Evolutionary conservation across 371 early-diverging fungal species (phyloP).

Genomic region (Zychaea mexicana): DNA sequence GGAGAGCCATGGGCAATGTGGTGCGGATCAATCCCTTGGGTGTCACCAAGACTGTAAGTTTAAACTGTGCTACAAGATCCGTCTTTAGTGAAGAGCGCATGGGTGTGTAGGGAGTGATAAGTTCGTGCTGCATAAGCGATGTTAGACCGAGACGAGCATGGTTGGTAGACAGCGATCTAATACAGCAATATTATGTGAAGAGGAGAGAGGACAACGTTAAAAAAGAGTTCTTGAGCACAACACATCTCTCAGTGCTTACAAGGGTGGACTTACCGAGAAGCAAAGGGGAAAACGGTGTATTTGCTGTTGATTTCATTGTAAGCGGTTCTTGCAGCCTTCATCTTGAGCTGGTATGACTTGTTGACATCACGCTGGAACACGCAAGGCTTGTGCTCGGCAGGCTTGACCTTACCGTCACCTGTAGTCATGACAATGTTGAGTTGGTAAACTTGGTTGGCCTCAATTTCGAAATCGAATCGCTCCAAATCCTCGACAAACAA

Average conservation of each 20-base stretch:
- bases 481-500: constrained; percentile 63
- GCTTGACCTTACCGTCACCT: constrained; percentile 76
- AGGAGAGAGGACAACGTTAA: not conserved
- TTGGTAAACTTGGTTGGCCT: constrained; percentile 82
- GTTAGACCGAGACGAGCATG: constrained; percentile 85
- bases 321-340: constrained; percentile 79
- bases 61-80: constrained; percentile 83
- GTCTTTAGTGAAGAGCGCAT: constrained; percentile 64
- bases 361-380: constrained; percentile 84
- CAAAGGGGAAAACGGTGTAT: constrained; percentile 86
- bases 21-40: constrained; percentile 75
- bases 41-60: constrained; percentile 83
- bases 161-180: constrained; percentile 71
- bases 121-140: constrained; percentile 75
- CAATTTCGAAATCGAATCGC: constrained; percentile 67
- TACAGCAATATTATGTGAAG: not conserved
- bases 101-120: constrained; percentile 76
- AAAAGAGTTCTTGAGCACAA: not conserved
- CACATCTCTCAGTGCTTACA: not conserved
- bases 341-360: constrained; percentile 81
- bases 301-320: constrained; percentile 72
- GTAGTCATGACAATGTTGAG: constrained; percentile 83
- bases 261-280: constrained; percentile 50
- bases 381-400: constrained; percentile 74
- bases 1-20: constrained; percentile 59